These are phyloP conservation scores for Colletotrichum euphorbiae DNA, from an alignment of 2,329 filamentous ascomycete genomes.

Conservation along the genomic window DNA sequence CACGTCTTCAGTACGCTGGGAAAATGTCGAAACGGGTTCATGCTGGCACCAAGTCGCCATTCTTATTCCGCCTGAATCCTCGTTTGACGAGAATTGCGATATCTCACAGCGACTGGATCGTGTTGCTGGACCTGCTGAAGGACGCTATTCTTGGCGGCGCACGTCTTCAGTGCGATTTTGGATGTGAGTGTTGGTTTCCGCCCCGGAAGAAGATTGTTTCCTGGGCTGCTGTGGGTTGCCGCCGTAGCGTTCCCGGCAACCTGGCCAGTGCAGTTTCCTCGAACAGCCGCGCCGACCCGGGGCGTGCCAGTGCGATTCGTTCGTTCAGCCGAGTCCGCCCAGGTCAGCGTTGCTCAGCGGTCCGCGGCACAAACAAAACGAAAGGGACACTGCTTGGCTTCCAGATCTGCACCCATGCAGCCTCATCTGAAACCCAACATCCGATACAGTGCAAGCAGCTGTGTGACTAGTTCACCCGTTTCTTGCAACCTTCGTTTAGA, in stretches of 20 bases:
- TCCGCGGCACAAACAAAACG: slow-evolving; percentile 32
- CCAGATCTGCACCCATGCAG: slow-evolving; percentile 15
- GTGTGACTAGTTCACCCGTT: slow-evolving; percentile 18
- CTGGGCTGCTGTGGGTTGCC: not conserved
- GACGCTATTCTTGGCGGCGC: slow-evolving; percentile 26
- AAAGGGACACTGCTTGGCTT: slow-evolving; percentile 1
- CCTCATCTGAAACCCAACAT: slow-evolving; percentile 36
- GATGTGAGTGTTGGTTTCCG: slow-evolving; percentile 18
- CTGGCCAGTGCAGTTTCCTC: slow-evolving; percentile 25
- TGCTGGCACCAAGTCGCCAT: not conserved
- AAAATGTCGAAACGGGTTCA: slow-evolving; percentile 4
- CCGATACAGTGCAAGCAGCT: slow-evolving; percentile 23
- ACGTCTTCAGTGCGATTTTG: slow-evolving; percentile 30
- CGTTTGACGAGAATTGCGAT: slow-evolving; percentile 25
- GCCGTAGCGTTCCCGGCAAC: slow-evolving; percentile 24
- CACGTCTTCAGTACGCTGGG: slow-evolving; percentile 18
- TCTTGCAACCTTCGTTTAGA: slow-evolving; percentile 3
- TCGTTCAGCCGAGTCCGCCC: slow-evolving; percentile 7
- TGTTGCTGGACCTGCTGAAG: slow-evolving; percentile 13
- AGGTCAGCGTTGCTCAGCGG: slow-evolving; percentile 11
- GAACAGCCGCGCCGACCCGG: slow-evolving; percentile 28
- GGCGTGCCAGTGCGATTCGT: slow-evolving; percentile 24
- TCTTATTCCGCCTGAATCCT: slow-evolving; percentile 26
- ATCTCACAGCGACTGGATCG: not conserved
- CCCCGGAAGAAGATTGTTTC: slow-evolving; percentile 22